Evolutionary conservation across 306 rosid species (phyloP).

Genomic region (Medicago ruthenica): DNA sequence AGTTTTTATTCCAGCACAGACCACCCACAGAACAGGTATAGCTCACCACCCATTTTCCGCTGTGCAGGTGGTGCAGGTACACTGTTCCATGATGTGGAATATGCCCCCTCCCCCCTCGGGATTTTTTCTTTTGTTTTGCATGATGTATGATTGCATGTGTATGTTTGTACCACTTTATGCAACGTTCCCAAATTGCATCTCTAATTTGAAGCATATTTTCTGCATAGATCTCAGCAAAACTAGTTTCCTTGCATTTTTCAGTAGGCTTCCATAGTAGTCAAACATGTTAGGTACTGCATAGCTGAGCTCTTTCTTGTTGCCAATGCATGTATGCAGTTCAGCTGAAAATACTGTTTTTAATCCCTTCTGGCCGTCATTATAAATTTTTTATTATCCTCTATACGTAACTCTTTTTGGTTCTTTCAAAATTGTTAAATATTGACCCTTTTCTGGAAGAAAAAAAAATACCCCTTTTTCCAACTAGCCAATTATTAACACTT

Average conservation of each 20-base stretch:
- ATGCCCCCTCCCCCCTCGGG: conserved; percentile 43
- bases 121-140: neutral
- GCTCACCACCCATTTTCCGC: conserved; percentile 82
- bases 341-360: neutral
- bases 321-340: neutral
- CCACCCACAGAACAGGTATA: conserved; percentile 49
- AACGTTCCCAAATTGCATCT: conserved; percentile 16
- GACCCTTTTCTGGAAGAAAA: neutral
- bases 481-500: neutral
- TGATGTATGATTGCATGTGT: conserved; percentile 34
- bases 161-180: conserved; percentile 31
- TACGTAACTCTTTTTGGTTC: neutral
- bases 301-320: conserved; percentile 13
- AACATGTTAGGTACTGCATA: neutral
- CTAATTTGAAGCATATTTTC: conserved; percentile 33
- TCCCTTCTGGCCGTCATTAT: neutral
- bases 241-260: conserved; percentile 4
- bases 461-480: conserved; percentile 1
- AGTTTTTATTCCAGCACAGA: conserved; percentile 36
- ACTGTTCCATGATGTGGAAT: conserved; percentile 69
- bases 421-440: neutral
- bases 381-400: neutral
- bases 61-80: conserved; percentile 97
- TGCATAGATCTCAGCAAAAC: neutral
- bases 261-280: neutral